Percentiles rank a stretch among this genome's conserved stretches.
Conservation (phyloP, 208 protist genomes). For the Balamuthia mandrillaris region DNA sequence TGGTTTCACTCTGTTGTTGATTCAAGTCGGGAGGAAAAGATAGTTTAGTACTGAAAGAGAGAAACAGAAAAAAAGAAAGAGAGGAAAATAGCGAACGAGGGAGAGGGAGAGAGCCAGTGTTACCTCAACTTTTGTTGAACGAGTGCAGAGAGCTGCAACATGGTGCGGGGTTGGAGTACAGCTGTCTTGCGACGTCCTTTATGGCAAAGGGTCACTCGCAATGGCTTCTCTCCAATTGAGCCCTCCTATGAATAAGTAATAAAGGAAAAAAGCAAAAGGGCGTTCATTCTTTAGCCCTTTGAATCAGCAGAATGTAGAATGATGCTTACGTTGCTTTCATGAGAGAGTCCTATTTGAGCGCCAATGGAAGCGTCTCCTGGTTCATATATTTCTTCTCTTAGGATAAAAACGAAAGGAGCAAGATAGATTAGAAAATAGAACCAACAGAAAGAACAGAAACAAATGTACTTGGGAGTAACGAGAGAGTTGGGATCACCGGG, state of each 20-base stretch:
- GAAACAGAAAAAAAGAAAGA: background rate
- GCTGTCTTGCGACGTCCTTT: background rate
- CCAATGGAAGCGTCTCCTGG: background rate
- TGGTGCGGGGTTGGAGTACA: background rate
- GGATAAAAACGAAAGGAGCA: no score
- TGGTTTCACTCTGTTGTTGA: background rate
- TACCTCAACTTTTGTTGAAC: slow-evolving; percentile 24
- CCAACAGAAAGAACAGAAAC: no score
- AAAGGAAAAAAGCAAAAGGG: background rate
- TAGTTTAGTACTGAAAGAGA: no score
- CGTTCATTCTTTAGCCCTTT: background rate
- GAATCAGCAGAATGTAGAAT: background rate
- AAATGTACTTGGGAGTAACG: background rate
- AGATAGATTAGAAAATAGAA: no score
- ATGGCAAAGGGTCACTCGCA: background rate
- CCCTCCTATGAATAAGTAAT: no score
- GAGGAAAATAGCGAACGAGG: background rate
- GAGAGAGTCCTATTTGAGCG: background rate
- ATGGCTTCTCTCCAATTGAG: background rate
- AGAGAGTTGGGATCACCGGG: background rate
- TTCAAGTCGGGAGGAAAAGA: background rate
- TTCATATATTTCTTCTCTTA: background rate
- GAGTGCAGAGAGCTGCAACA: background rate
- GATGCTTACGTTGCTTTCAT: background rate
- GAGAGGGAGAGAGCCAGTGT: no score